Percentiles rank a stretch among this genome's conserved stretches.
phyloP scores from a whole-genome alignment of 352 stramenopile genomes.

The Globisporangium yorkense region DNA sequence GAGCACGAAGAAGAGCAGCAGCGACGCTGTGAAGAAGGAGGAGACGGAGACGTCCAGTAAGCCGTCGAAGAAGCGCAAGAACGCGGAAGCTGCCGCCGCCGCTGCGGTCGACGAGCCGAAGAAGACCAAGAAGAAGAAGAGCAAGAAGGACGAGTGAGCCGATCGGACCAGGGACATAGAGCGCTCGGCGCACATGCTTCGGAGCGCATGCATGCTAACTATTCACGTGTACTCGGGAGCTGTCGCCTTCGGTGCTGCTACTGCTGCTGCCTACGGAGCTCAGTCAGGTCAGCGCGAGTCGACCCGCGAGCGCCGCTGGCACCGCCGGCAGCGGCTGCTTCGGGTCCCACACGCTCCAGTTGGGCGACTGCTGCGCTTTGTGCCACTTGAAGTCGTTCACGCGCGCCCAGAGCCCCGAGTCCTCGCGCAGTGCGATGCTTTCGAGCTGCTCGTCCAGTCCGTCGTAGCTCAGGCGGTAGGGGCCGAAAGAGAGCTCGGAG shows the following conservation, averaged over 20 bases:
- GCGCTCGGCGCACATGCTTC: no score
- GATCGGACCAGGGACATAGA: no score
- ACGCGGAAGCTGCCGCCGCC: neutral
- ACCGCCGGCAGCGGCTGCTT: no score
- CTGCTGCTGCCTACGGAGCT: no score
- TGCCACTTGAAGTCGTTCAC: slow-evolving; percentile 91
- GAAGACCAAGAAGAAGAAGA: slow-evolving; percentile 21
- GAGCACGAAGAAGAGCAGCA: neutral
- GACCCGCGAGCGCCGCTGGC: no score
- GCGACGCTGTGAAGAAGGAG: neutral
- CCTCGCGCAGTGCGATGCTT: slow-evolving; percentile 35
- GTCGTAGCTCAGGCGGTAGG: slow-evolving; percentile 63
- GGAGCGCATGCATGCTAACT: no score
- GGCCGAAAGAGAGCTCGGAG: slow-evolving; percentile 71
- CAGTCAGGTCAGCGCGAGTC: no score
- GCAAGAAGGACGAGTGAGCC: slow-evolving; percentile 15
- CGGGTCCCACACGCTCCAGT: no score
- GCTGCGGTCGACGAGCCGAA: slow-evolving; percentile 4
- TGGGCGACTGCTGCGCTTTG: no score
- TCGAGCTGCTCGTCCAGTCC: slow-evolving; percentile 59
- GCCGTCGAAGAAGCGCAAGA: slow-evolving; percentile 15
- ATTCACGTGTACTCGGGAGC: no score
- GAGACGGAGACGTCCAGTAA: slow-evolving; percentile 5
- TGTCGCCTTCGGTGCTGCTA: no score
- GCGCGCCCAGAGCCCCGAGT: slow-evolving; percentile 74